phyloP scores from a whole-genome alignment of 2,329 filamentous ascomycete genomes.

The Colletotrichum karsti region DNA sequence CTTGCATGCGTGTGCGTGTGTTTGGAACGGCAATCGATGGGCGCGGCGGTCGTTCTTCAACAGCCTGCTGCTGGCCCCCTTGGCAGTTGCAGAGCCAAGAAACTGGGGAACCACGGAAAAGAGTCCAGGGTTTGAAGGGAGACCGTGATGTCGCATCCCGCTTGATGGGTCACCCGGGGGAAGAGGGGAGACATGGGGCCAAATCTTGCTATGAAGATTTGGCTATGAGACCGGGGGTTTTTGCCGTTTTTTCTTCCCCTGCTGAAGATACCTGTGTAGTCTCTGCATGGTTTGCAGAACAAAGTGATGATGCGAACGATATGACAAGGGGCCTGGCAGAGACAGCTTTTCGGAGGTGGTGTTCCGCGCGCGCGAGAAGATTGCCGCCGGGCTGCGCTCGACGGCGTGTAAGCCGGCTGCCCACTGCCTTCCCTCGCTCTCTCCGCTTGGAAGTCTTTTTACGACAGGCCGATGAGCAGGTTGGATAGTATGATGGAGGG shows the following conservation, averaged over 20 bases:
- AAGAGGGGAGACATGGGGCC: not conserved
- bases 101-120: not conserved
- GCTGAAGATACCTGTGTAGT: not conserved
- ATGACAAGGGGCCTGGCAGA: not conserved
- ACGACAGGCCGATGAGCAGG: not conserved
- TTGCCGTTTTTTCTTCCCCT: not conserved
- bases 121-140: not conserved
- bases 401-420: not conserved
- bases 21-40: not conserved
- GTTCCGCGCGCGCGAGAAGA: not conserved
- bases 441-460: not conserved
- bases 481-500: not conserved
- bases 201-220: not conserved
- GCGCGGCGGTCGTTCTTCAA: not conserved
- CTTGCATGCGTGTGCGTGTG: not conserved
- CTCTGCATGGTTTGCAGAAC: not conserved
- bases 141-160: constrained; percentile 17
- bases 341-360: not conserved
- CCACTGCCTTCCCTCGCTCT: not conserved
- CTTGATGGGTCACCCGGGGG: constrained; percentile 17
- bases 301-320: not conserved
- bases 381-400: not conserved
- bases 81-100: not conserved
- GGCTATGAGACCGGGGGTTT: not conserved
- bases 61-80: not conserved